Evolutionary conservation across 2,329 filamentous ascomycete species (phyloP).

Genomic region (Thielaviopsis ethacetica): DNA sequence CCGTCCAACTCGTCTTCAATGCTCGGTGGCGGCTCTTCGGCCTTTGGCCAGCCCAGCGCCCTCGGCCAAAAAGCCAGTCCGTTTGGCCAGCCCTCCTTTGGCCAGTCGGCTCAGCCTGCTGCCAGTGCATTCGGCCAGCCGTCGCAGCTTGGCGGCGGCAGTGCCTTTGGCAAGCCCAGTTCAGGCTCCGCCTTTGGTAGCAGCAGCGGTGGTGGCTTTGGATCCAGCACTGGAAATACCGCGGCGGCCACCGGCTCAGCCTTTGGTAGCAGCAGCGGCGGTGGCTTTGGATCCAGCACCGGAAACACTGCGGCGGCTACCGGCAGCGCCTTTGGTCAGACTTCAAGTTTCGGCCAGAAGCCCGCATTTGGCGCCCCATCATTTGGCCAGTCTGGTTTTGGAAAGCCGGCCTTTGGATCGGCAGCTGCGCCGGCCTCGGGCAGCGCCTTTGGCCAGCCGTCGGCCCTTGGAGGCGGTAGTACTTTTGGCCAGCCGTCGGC

Average conservation of each 20-base stretch:
- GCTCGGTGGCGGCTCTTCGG: slow-evolving; percentile 12
- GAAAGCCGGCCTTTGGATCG: slow-evolving; percentile 7
- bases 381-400: slow-evolving; percentile 8
- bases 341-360: slow-evolving; percentile 19
- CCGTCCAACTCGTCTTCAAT: slow-evolving; percentile 8
- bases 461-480: not conserved
- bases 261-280: slow-evolving; percentile 2
- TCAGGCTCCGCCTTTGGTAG: slow-evolving; percentile 9
- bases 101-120: slow-evolving; percentile 17
- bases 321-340: slow-evolving; percentile 14
- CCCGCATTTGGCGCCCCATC: slow-evolving; percentile 20
- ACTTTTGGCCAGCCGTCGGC: slow-evolving; percentile 25
- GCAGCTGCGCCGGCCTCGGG: not conserved
- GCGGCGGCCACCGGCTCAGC: slow-evolving; percentile 1
- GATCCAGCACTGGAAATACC: not conserved
- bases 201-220: slow-evolving; percentile 4
- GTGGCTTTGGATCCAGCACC: not conserved
- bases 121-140: slow-evolving; percentile 28
- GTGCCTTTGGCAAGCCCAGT: slow-evolving; percentile 13
- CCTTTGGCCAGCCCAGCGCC: slow-evolving; percentile 23
- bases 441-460: slow-evolving; percentile 16
- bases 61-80: slow-evolving; percentile 21
- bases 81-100: slow-evolving; percentile 18
- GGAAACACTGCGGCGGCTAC: slow-evolving; percentile 1
- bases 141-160: slow-evolving; percentile 15